A percentile compares a stretch with the other conserved stretches of the same genome.
phyloP scores from a whole-genome alignment of 2,329 filamentous ascomycete species.

The Bipolaris victoriae region DNA sequence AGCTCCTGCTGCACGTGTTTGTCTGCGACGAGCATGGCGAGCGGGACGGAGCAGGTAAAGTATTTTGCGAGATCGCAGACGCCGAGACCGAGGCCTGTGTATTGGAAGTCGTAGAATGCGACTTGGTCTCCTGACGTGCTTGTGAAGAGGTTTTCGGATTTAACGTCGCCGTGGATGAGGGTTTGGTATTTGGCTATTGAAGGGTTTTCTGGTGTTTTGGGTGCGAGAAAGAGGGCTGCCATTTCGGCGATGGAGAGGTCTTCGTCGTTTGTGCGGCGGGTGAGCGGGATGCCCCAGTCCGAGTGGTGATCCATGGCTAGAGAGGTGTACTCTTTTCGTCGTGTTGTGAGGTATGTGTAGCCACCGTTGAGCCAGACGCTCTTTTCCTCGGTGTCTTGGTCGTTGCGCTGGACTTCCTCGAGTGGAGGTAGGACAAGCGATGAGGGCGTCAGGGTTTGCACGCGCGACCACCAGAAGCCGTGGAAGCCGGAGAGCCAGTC shows the following conservation, averaged over 20 bases:
- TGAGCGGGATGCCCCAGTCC: constrained; percentile 63
- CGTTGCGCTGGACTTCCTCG: constrained; percentile 54
- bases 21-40: constrained; percentile 56
- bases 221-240: constrained; percentile 60
- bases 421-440: constrained; percentile 61
- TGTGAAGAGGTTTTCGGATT: constrained; percentile 71
- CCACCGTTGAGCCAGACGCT: constrained; percentile 69
- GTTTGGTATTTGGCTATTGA: constrained; percentile 56
- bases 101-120: constrained; percentile 74
- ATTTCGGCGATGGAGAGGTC: constrained; percentile 57
- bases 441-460: constrained; percentile 35
- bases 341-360: constrained; percentile 71
- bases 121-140: constrained; percentile 57
- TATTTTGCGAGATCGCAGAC: constrained; percentile 71
- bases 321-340: constrained; percentile 61
- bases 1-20: constrained; percentile 48
- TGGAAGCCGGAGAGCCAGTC: constrained; percentile 71
- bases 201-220: constrained; percentile 40
- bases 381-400: constrained; percentile 24
- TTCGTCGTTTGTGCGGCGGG: constrained; percentile 38
- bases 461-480: constrained; percentile 56
- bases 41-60: constrained; percentile 69
- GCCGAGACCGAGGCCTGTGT: constrained; percentile 67
- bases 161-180: constrained; percentile 71
- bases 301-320: constrained; percentile 56